phyloP scores from a whole-genome alignment of 192 early-diverging fungal genomes.

The Helicostylum pulchrum region DNA sequence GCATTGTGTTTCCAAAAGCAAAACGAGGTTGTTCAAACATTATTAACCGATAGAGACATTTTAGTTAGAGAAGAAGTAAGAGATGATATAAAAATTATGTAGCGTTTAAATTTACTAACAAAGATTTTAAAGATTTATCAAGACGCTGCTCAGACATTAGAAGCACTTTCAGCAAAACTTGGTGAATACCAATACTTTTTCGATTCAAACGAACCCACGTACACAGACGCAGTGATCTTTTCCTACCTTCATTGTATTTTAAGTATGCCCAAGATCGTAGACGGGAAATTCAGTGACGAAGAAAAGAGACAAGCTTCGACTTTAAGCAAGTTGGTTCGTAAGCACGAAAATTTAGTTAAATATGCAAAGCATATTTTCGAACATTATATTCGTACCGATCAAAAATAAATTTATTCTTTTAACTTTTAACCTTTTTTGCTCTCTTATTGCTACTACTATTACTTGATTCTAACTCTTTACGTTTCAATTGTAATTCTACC shows the following conservation, averaged over 20 bases:
- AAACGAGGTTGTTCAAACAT: slow-evolving; percentile 39
- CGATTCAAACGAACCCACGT: slow-evolving; percentile 43
- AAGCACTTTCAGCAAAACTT: slow-evolving; percentile 48
- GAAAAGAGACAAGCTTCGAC: slow-evolving; percentile 31
- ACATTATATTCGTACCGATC: slow-evolving; percentile 1
- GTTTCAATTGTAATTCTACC: not conserved
- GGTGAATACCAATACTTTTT: slow-evolving; percentile 50
- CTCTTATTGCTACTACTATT: not conserved
- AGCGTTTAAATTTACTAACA: too few species aligned
- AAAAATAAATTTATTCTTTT: not conserved
- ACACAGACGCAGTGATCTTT: slow-evolving; percentile 56
- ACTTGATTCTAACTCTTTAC: not conserved
- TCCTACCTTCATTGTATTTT: slow-evolving; percentile 58
- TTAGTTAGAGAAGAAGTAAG: slow-evolving; percentile 53
- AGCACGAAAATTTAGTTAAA: slow-evolving; percentile 53
- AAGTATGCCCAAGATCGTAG: slow-evolving; percentile 23
- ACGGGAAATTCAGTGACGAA: slow-evolving; percentile 16
- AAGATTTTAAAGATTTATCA: too few species aligned
- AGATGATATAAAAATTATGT: too few species aligned
- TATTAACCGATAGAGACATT: slow-evolving; percentile 60
- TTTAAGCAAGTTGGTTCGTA: slow-evolving; percentile 43
- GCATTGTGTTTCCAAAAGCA: slow-evolving; percentile 31
- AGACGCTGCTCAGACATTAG: slow-evolving; percentile 49
- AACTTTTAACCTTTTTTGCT: not conserved
- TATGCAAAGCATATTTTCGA: slow-evolving; percentile 36